phyloP scores from a whole-genome alignment of 2,329 filamentous ascomycete species.

The Dactylellina leptospora region DNA sequence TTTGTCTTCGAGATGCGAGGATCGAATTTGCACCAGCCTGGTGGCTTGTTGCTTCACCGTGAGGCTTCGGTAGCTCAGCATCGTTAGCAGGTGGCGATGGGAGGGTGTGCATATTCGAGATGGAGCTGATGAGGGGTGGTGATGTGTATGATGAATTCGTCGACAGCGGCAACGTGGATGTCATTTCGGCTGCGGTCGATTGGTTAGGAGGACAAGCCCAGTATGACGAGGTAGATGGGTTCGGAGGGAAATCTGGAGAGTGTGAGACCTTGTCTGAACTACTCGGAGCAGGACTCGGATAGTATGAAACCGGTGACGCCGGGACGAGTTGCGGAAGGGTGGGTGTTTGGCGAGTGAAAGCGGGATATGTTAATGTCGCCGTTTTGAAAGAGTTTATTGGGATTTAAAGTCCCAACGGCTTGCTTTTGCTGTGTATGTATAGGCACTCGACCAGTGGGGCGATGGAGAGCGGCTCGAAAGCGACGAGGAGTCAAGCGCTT shows the following conservation, averaged over 20 bases:
- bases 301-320: slow-evolving; percentile 49
- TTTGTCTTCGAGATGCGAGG: slow-evolving; percentile 43
- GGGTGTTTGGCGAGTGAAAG: slow-evolving; percentile 47
- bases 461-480: too few species aligned
- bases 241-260: slow-evolving; percentile 29
- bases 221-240: slow-evolving; percentile 20
- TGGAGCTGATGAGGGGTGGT: slow-evolving; percentile 30
- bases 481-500: too few species aligned
- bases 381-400: slow-evolving; percentile 49
- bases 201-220: slow-evolving; percentile 21
- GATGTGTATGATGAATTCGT: slow-evolving; percentile 36
- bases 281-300: slow-evolving; percentile 50
- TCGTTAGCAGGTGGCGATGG: slow-evolving; percentile 50
- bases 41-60: neutral
- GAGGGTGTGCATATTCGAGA: slow-evolving; percentile 40
- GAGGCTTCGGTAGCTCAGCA: slow-evolving; percentile 43
- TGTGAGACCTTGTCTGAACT: slow-evolving; percentile 31
- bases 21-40: slow-evolving; percentile 22
- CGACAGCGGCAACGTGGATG: slow-evolving; percentile 36
- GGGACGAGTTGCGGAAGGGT: slow-evolving; percentile 47
- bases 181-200: slow-evolving; percentile 31
- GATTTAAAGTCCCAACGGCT: slow-evolving; percentile 53
- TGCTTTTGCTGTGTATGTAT: neutral
- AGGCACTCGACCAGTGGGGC: neutral
- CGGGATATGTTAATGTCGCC: slow-evolving; percentile 48